These are phyloP conservation scores for Ceratobasidium sp. DNA, from an alignment of 1,284 basidiomycete species.

Conservation along the genomic window DNA sequence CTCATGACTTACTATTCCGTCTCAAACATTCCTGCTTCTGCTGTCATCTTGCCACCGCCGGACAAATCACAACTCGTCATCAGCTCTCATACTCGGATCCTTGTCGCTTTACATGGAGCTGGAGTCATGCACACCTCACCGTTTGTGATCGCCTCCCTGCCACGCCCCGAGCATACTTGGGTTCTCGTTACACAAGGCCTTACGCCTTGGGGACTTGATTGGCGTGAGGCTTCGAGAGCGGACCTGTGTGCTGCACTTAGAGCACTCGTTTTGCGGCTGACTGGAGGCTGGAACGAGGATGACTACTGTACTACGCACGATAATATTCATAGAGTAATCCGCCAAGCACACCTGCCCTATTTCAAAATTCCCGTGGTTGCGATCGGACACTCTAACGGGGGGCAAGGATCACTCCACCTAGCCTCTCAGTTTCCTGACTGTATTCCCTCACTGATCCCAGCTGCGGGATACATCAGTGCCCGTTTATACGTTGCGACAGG, in stretches of 20 bases:
- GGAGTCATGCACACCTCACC: constrained; percentile 68
- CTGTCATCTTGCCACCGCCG: constrained; percentile 66
- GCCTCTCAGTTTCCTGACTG: constrained; percentile 78
- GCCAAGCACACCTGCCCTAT: too few relatives aligned
- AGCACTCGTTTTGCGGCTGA: constrained; percentile 51
- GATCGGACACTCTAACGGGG: constrained; percentile 92
- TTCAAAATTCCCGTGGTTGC: constrained; percentile 62
- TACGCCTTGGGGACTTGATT: constrained; percentile 85
- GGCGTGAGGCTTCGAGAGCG: constrained; percentile 78
- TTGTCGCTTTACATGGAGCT: constrained; percentile 85
- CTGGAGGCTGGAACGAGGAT: constrained; percentile 27
- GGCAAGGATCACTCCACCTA: constrained; percentile 87
- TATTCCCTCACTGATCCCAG: constrained; percentile 43
- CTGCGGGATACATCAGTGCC: constrained; percentile 43
- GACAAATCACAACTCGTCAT: constrained; percentile 47
- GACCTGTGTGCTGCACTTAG: constrained; percentile 71
- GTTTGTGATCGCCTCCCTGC: constrained; percentile 71
- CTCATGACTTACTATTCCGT: constrained; percentile 65
- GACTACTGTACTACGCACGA: constrained; percentile 34
- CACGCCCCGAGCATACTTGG: constrained; percentile 70
- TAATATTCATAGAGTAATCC: background rate
- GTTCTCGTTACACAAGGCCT: constrained; percentile 75
- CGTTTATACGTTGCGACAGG: constrained; percentile 42
- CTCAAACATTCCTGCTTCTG: constrained; percentile 65
- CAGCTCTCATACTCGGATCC: constrained; percentile 56